Evolutionary conservation across 257 asterid genomes (phyloP).

Genomic region (Plectranthus barbatus): DNA sequence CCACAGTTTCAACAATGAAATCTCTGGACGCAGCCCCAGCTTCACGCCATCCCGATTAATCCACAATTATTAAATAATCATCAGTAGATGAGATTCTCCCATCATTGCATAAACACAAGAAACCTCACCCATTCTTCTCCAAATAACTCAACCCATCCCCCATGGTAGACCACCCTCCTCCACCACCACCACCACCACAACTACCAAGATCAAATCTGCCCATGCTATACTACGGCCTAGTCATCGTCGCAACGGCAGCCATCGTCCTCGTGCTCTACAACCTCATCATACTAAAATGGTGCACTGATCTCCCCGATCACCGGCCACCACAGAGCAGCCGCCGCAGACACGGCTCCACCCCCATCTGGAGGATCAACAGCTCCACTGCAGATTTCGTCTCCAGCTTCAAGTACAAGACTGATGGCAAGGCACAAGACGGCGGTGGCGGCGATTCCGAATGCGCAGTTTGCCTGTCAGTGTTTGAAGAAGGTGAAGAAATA

Average conservation of each 20-base stretch:
- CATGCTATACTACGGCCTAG: conserved; percentile 45
- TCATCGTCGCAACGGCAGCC: conserved; percentile 33
- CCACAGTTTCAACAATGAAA: not conserved
- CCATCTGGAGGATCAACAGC: conserved; percentile 10
- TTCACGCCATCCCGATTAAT: not conserved
- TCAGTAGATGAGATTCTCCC: not conserved
- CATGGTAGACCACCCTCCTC: conserved; percentile 27
- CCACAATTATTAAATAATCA: not conserved
- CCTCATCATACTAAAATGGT: conserved; percentile 28
- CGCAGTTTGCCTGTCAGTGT: conserved; percentile 56
- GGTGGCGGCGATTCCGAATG: conserved; percentile 28
- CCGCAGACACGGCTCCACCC: not conserved
- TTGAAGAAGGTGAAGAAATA: conserved; percentile 59
- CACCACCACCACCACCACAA: not conserved
- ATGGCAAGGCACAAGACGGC: conserved; percentile 6
- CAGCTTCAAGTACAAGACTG: conserved; percentile 53
- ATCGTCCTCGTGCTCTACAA: conserved; percentile 36
- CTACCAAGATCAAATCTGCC: conserved; percentile 19
- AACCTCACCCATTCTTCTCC: not conserved
- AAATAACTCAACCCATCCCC: not conserved
- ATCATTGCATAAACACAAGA: not conserved
- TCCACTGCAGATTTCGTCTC: conserved; percentile 15
- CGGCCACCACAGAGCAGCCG: not conserved
- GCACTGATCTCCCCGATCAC: conserved; percentile 8
- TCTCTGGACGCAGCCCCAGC: not conserved